These are phyloP conservation scores for Botrytis pseudocinerea DNA, from an alignment of 2,329 filamentous ascomycete genomes.

Conservation along the genomic window DNA sequence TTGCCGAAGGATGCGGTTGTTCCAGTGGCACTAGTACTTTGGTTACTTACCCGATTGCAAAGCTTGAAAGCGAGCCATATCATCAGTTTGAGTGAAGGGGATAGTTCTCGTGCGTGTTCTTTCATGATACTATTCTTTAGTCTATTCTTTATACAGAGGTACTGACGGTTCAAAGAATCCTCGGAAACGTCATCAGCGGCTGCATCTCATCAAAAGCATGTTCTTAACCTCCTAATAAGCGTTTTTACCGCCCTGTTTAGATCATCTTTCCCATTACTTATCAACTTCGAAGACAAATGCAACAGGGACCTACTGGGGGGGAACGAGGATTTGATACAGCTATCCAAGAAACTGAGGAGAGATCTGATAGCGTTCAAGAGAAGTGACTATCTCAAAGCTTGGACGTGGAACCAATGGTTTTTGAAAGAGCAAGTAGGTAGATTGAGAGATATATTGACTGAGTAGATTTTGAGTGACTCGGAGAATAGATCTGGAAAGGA, in stretches of 20 bases:
- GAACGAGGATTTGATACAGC: slow-evolving; percentile 29
- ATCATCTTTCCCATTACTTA: slow-evolving; percentile 34
- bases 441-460: background rate
- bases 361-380: slow-evolving; percentile 33
- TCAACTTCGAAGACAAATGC: slow-evolving; percentile 32
- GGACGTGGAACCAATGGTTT: slow-evolving; percentile 4
- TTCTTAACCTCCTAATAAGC: slow-evolving; percentile 33
- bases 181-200: background rate
- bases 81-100: slow-evolving; percentile 27
- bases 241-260: slow-evolving; percentile 36
- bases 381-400: slow-evolving; percentile 25
- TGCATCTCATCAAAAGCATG: slow-evolving; percentile 31
- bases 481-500: background rate
- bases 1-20: slow-evolving; percentile 33
- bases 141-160: background rate
- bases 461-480: background rate
- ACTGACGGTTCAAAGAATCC: background rate
- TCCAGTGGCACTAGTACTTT: slow-evolving; percentile 36
- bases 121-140: background rate
- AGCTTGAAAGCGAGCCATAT: slow-evolving; percentile 32
- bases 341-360: slow-evolving; percentile 32
- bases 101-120: slow-evolving; percentile 27
- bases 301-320: slow-evolving; percentile 32
- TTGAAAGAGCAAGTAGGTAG: slow-evolving; percentile 17
- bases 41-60: slow-evolving; percentile 33